phyloP scores from a whole-genome alignment of 1,284 basidiomycete species.

The Trichosporon sp. region DNA sequence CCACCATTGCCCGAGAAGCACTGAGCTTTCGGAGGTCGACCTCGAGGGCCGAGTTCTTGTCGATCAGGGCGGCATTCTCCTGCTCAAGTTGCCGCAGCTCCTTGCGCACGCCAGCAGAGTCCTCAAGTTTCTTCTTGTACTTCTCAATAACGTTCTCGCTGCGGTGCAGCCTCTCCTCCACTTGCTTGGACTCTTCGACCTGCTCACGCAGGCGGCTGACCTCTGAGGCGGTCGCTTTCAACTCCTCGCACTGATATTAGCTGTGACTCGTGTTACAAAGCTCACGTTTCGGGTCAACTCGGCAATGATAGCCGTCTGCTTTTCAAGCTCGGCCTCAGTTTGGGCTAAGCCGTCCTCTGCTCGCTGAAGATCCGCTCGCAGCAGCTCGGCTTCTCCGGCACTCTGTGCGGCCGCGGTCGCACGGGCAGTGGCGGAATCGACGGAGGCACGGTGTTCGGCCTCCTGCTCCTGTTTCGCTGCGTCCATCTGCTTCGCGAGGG shows the following conservation, averaged over 20 bases:
- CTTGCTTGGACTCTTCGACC: slow-evolving; percentile 90
- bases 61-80: slow-evolving; percentile 84
- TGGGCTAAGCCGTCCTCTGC: slow-evolving; percentile 77
- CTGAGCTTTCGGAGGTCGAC: slow-evolving; percentile 83
- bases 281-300: slow-evolving; percentile 65
- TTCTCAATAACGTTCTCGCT: slow-evolving; percentile 97
- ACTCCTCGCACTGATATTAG: slow-evolving; percentile 60
- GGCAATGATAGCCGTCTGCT: slow-evolving; percentile 62
- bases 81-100: slow-evolving; percentile 81
- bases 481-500: slow-evolving; percentile 30
- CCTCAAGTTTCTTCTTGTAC: slow-evolving; percentile 97
- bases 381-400: slow-evolving; percentile 65
- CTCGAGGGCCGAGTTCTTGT: slow-evolving; percentile 83
- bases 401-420: slow-evolving; percentile 7
- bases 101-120: slow-evolving; percentile 79
- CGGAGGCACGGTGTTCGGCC: slow-evolving; percentile 9
- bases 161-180: slow-evolving; percentile 84
- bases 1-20: slow-evolving; percentile 81
- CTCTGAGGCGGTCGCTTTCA: slow-evolving; percentile 72
- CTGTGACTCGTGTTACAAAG: neutral
- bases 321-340: slow-evolving; percentile 72
- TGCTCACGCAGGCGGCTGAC: slow-evolving; percentile 79
- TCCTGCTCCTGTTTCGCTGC: slow-evolving; percentile 12
- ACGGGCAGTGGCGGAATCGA: slow-evolving; percentile 9
- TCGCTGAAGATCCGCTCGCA: slow-evolving; percentile 67